Conservation (phyloP, 108 stramenopile species). For the Chaetoceros tenuissimus region DNA sequence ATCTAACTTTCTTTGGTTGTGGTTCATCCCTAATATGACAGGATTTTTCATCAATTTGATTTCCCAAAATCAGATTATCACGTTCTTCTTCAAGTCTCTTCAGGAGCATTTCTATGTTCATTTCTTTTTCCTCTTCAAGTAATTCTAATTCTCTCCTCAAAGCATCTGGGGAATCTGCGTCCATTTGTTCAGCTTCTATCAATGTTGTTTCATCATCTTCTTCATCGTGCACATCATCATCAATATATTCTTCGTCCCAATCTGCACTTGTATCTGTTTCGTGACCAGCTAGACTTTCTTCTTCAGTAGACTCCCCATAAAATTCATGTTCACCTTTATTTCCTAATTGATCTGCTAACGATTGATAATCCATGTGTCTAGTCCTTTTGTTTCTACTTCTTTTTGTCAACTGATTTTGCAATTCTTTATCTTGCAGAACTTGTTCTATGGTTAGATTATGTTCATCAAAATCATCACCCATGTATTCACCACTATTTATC, state of each 20-base stretch:
- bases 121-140: conserved; percentile 40
- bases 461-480: background rate
- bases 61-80: too few species aligned
- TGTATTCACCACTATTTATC: background rate
- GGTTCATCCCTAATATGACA: background rate
- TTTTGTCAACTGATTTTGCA: conserved; percentile 13
- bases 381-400: conserved; percentile 15
- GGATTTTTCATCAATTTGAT: background rate
- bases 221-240: conserved; percentile 10
- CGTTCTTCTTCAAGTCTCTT: conserved; percentile 27
- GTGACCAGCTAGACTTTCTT: conserved; percentile 3
- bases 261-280: conserved; percentile 10
- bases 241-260: conserved; percentile 27
- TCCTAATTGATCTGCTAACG: background rate
- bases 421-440: conserved; percentile 56
- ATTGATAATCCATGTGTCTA: conserved; percentile 6
- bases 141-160: conserved; percentile 38
- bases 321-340: conserved; percentile 14
- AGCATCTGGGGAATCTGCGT: conserved; percentile 11
- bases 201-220: conserved; percentile 48
- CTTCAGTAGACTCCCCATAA: conserved; percentile 52
- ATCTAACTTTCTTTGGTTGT: too few species aligned
- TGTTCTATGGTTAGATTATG: background rate
- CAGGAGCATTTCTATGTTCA: conserved; percentile 42
- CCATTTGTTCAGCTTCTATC: conserved; percentile 33